Base-by-base conservation (phyloP, 1,139 yeast genomes). In the Suhomyces yuchorum region DNA sequence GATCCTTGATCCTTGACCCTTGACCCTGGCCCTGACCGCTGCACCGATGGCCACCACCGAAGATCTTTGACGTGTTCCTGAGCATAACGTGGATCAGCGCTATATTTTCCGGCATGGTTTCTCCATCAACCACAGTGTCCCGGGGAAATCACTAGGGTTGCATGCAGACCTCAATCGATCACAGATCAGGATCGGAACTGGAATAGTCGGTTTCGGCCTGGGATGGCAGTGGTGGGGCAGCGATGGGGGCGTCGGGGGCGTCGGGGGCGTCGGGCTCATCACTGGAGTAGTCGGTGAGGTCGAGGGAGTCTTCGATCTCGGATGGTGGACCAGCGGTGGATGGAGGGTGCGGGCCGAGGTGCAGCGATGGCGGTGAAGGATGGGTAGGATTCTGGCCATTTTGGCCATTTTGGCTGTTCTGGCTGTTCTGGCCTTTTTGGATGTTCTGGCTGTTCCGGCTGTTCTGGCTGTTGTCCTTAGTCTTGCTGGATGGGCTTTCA, bases 251-350 rank as follows among this genome's bases (percentile, higher is more conserved):
- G 5, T 30, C 17, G 34, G 9, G 14, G 18, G 34, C 18, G 34
- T 9, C 11, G 18, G 8, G 18, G 34, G 8, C 34, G 7, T n/a
- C n/a, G 34, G 34, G 34, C 34, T 20, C 43, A 8, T 41, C 44
- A 26, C 40, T 35, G 23, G 44, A 41, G 18, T 41, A 41, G 22
- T 41, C 44, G 11, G 44, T 41, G 6, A 23, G 35, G 14, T 41
- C 44, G 24, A 22, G 33, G 24, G 33, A 23, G 20, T 37, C 39
- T 11, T 37, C 39, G 3, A 37, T 24, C 18, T 37, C 39, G 17
- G 33, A 20, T 20, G 23, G 7, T 7, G 7, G 4, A 20, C 7
- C 7, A 20, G 23, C 4, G 7, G 23, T 20, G 7, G 23, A 20
- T 7, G 23, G 7, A 20, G 23, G 7, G 4, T 20, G 23, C 4